Conservation (phyloP, 305 asterid species). For the Fraxinus nigra region DNA sequence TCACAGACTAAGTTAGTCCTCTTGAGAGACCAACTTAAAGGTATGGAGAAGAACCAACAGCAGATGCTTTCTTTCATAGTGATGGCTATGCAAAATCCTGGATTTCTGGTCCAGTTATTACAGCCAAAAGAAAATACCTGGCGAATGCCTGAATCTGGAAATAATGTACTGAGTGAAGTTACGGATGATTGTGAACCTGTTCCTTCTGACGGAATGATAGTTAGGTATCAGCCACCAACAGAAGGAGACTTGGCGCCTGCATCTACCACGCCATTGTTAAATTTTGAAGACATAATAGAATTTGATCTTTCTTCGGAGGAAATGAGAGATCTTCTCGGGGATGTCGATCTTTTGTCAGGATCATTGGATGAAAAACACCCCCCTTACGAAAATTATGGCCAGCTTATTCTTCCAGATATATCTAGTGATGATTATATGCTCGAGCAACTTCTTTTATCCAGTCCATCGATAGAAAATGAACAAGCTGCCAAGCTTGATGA, state of each 20-base stretch:
- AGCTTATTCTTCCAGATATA: slow-evolving; percentile 48
- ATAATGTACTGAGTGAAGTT: slow-evolving; percentile 47
- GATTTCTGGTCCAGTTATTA: slow-evolving; percentile 63
- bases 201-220: slow-evolving; percentile 55
- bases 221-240: slow-evolving; percentile 62
- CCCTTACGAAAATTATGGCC: slow-evolving; percentile 42
- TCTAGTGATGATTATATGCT: slow-evolving; percentile 54
- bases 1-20: slow-evolving; percentile 65
- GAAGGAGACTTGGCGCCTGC: slow-evolving; percentile 30
- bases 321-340: slow-evolving; percentile 57
- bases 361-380: slow-evolving; percentile 45
- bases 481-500: slow-evolving; percentile 22
- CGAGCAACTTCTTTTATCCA: slow-evolving; percentile 63
- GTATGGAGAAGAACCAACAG: slow-evolving; percentile 88
- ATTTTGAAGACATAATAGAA: slow-evolving; percentile 53
- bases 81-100: slow-evolving; percentile 95
- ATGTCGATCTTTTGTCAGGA: slow-evolving; percentile 46
- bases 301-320: slow-evolving; percentile 67
- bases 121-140: slow-evolving; percentile 72
- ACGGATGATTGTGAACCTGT: slow-evolving; percentile 45
- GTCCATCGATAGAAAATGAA: slow-evolving; percentile 37
- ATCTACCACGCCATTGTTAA: slow-evolving; percentile 25
- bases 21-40: slow-evolving; percentile 64
- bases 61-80: slow-evolving; percentile 97
- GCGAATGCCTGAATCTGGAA: slow-evolving; percentile 50